A percentile compares a stretch with the other conserved stretches of the same genome.
phyloP scores from a whole-genome alignment of 345 rosid genomes.

The Salix purpurea region DNA sequence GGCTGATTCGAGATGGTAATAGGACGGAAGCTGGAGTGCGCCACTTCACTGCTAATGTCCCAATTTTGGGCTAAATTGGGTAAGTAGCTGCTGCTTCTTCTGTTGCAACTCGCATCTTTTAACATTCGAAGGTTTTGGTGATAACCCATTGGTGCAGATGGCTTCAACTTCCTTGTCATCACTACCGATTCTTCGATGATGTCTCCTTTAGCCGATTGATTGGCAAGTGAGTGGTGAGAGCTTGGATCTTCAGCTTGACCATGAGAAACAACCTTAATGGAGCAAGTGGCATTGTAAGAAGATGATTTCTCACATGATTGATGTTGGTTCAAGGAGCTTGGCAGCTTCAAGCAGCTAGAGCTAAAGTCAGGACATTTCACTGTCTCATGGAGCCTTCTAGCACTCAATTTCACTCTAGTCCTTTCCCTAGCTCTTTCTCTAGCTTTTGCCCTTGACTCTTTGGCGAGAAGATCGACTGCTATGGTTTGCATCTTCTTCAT shows the following conservation, averaged over 20 bases:
- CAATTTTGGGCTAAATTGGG: constrained; percentile 42
- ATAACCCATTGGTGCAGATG: constrained; percentile 24
- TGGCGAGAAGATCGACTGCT: constrained; percentile 17
- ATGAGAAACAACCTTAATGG: constrained; percentile 16
- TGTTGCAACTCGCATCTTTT: constrained; percentile 29
- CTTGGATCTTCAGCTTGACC: constrained; percentile 12
- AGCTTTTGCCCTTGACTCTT: constrained; percentile 46
- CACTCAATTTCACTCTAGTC: constrained; percentile 37
- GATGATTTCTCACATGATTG: not conserved
- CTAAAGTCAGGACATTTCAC: constrained; percentile 26
- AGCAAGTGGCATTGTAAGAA: constrained; percentile 15
- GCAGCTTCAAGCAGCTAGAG: constrained; percentile 24
- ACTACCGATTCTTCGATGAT: constrained; percentile 21
- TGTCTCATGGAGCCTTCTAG: constrained; percentile 8
- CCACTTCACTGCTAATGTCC: constrained; percentile 40
- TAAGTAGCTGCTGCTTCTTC: constrained; percentile 8
- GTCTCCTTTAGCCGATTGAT: constrained; percentile 3
- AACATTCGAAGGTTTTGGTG: constrained; percentile 33
- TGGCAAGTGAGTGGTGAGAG: not conserved
- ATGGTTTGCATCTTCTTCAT: constrained; percentile 15
- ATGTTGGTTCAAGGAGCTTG: constrained; percentile 19
- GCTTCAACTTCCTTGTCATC: constrained; percentile 33
- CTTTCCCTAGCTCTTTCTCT: constrained; percentile 62
- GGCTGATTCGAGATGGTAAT: constrained; percentile 32
- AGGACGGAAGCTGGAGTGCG: constrained; percentile 35